Base-by-base conservation (phyloP, 2,329 filamentous ascomycete species). In the Xylaria sp. region DNA sequence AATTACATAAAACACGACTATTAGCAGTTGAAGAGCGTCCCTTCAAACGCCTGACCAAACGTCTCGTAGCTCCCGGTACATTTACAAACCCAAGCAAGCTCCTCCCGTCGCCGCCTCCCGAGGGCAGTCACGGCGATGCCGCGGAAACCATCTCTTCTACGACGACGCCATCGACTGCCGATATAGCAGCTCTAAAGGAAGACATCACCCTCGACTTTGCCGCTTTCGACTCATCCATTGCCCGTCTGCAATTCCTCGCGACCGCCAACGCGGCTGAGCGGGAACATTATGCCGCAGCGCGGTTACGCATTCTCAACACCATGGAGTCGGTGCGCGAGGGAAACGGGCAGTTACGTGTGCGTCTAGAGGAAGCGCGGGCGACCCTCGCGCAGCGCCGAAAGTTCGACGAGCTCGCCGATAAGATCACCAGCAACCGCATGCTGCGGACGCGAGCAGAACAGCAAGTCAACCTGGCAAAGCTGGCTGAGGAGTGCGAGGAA, bases 11-110 rank as follows among this genome's bases (percentile, higher is more conserved):
- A 73, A 85, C 86, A 31, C 92, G 94, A 43, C 89, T 97, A 3
- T 85, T 97, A 38, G 91, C 92, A 67, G 90, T 97, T 64, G 94
- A 98, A 81, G 92, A 96, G 74, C 93, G 93, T 61, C 92, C 93
- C 0, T 97, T 96, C 81, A 92, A 92, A 76, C 90, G 94, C 64
- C 88, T 97, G 63, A 92, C 91, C 21, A 93, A 93, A 78, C 89
- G 91, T 33, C 86, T 98, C 8, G 83, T 92, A 4, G 84, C 86
- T 21, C 85, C 90, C 15, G 86, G 87, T 57, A 87, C 89, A 19
- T 83, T 92, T 31, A 82, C 90, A 17, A 80, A 83, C 62, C 71
- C 76, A 8, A 74, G 82, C 47, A 82, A 81, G 45, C 83, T 86
- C 37, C 82, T 87, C 4, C 83, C 85, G 17, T 90, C 89, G 2